Conservation (phyloP, 1,284 basidiomycete genomes). For the Filobasidium uniguttulatum region DNA sequence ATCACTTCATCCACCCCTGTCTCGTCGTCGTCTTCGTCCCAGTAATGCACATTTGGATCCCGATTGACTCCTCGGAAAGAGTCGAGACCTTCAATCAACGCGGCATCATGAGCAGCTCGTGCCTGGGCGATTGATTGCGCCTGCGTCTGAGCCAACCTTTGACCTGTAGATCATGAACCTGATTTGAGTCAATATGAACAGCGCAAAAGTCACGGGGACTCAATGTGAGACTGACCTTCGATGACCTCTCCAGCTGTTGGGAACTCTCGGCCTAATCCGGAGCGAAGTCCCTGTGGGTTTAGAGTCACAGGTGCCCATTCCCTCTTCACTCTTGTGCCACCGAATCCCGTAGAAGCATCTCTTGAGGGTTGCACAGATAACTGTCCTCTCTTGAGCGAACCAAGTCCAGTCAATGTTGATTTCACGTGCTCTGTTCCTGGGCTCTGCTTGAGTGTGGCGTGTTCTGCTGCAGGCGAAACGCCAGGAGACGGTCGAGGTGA, state of each 20-base stretch:
- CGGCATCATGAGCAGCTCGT: conserved; percentile 46
- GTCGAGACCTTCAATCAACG: conserved; percentile 47
- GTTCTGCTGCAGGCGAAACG: background rate
- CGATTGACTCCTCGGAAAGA: conserved; percentile 82
- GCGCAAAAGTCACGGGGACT: background rate
- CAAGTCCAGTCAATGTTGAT: background rate
- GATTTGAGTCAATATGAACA: conserved; percentile 1
- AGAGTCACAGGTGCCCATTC: conserved; percentile 18
- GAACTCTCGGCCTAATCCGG: conserved; percentile 41
- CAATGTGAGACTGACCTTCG: conserved; percentile 44
- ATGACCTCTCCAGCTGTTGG: conserved; percentile 86
- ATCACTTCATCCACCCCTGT: conserved; percentile 84
- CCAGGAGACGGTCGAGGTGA: conserved; percentile 14
- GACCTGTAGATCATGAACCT: conserved; percentile 19
- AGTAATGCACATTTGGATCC: conserved; percentile 81
- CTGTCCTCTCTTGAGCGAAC: background rate
- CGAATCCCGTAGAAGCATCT: background rate
- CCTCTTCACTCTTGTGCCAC: conserved; percentile 14
- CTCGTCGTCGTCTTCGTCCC: conserved; percentile 74
- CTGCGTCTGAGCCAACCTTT: conserved; percentile 23
- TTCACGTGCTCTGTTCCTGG: background rate
- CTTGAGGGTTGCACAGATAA: no score
- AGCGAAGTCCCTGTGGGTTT: background rate
- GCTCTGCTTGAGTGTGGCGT: background rate
- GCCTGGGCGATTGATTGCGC: conserved; percentile 33